These are phyloP conservation scores for Malassezia cuniculi DNA, from an alignment of 1,284 basidiomycete genomes.

Conservation along the genomic window DNA sequence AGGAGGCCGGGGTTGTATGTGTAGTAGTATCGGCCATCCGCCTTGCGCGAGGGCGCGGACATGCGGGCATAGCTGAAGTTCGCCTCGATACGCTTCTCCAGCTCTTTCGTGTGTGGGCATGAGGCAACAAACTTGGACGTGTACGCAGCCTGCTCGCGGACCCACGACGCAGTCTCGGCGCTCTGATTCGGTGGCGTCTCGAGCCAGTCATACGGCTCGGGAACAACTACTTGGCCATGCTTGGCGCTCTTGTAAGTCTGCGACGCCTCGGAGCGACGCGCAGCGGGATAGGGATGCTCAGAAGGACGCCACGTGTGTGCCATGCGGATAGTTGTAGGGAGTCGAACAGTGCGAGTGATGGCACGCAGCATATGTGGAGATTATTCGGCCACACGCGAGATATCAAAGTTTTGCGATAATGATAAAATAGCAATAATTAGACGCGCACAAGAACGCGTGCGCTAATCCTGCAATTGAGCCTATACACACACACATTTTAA, in stretches of 20 bases:
- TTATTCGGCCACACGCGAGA: no score
- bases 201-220: constrained; percentile 42
- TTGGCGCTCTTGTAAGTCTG: constrained; percentile 26
- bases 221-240: constrained; percentile 32
- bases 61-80: constrained; percentile 39
- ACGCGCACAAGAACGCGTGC: no score
- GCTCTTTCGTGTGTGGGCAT: constrained; percentile 27
- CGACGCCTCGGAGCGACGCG: constrained; percentile 31
- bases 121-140: constrained; percentile 25
- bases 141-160: constrained; percentile 31
- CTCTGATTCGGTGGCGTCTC: constrained; percentile 37
- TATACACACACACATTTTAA: constrained; percentile 4
- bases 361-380: no score
- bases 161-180: constrained; percentile 36
- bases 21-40: constrained; percentile 39
- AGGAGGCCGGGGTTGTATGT: constrained; percentile 39
- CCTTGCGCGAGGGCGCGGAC: constrained; percentile 33
- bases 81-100: constrained; percentile 29
- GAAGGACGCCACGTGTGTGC: no score
- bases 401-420: no score
- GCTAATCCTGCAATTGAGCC: no score
- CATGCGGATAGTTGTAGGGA: no score
- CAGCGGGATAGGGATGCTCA: constrained; percentile 26
- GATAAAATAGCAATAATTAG: no score
- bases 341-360: no score